Conservation (phyloP, 2,329 filamentous ascomycete genomes). For the Fusarium nurragi region DNA sequence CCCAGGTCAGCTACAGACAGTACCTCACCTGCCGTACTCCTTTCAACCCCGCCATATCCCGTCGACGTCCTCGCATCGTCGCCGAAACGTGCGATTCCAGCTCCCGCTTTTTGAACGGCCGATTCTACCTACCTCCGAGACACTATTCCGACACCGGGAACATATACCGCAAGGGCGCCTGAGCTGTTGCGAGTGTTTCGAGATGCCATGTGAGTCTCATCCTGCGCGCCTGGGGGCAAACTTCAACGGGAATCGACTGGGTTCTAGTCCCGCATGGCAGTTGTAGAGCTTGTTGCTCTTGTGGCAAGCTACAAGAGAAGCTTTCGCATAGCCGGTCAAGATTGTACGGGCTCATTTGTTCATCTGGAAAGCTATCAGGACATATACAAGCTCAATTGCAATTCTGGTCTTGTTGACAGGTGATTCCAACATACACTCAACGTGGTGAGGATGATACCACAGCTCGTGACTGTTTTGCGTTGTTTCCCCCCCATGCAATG, state of each 20-base stretch:
- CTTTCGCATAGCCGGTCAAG: conserved; percentile 10
- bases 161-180: conserved; percentile 33
- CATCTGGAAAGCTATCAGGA: conserved; percentile 8
- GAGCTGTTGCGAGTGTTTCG: conserved; percentile 43
- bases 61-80: conserved; percentile 25
- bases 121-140: conserved; percentile 17
- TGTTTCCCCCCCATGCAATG: conserved; percentile 6
- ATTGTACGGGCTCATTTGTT: conserved; percentile 12
- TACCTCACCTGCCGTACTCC: conserved; percentile 26
- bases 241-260: conserved; percentile 10
- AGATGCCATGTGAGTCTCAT: conserved; percentile 53
- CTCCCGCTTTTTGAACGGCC: conserved; percentile 33
- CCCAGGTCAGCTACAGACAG: conserved; percentile 15
- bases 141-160: conserved; percentile 29
- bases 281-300: conserved; percentile 21
- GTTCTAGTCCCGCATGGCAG: conserved; percentile 1
- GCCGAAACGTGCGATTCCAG: conserved; percentile 31
- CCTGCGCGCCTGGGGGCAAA: conserved; percentile 15
- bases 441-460: conserved; percentile 5
- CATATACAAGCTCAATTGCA: conserved; percentile 37
- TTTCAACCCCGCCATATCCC: conserved; percentile 43
- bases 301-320: conserved; percentile 5
- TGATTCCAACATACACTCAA: conserved; percentile 9
- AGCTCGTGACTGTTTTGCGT: conserved; percentile 6
- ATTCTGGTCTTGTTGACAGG: conserved; percentile 19